A percentile compares a stretch with the other conserved stretches of the same genome.
Conservation (phyloP, 2,329 filamentous ascomycete species). For the Curvularia eragrostidis region DNA sequence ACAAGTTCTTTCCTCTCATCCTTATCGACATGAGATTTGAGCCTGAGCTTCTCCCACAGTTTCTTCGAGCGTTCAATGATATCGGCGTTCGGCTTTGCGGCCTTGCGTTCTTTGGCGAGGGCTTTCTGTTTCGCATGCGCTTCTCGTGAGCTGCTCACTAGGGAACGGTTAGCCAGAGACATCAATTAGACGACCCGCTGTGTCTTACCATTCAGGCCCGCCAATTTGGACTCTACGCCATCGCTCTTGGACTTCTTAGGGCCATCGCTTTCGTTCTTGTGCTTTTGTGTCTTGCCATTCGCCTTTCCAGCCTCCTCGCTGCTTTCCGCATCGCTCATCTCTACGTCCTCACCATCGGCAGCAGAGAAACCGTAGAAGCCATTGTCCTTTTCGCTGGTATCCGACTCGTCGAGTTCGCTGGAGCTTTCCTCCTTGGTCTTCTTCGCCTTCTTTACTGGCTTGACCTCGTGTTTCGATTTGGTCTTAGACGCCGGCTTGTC, state of each 20-base stretch:
- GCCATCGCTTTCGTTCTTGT: conserved; percentile 32
- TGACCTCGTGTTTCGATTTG: conserved; percentile 34
- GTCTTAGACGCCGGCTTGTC: conserved; percentile 42
- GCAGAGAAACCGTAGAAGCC: conserved; percentile 47
- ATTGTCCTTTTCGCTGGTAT: conserved; percentile 47
- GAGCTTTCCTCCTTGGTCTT: conserved; percentile 39
- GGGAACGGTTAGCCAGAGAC: conserved; percentile 18
- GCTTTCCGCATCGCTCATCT: conserved; percentile 30
- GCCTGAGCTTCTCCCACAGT: conserved; percentile 90
- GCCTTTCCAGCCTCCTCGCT: conserved; percentile 26
- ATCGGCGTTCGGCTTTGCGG: conserved; percentile 91
- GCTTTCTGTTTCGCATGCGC: conserved; percentile 93
- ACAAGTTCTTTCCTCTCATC: conserved; percentile 87
- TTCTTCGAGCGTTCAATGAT: conserved; percentile 90
- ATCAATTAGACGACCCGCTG: not conserved
- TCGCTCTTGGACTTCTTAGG: conserved; percentile 30
- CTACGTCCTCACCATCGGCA: conserved; percentile 34
- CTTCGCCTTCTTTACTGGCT: conserved; percentile 39
- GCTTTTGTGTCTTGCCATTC: conserved; percentile 31
- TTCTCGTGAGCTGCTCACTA: conserved; percentile 78
- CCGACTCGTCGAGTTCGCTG: conserved; percentile 45
- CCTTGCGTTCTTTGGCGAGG: conserved; percentile 85
- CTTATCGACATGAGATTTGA: conserved; percentile 90
- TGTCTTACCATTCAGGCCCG: conserved; percentile 38
- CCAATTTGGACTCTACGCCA: conserved; percentile 32